These are phyloP conservation scores for Mycena alexandri DNA, from an alignment of 768 basidiomycete species.

Conservation along the genomic window DNA sequence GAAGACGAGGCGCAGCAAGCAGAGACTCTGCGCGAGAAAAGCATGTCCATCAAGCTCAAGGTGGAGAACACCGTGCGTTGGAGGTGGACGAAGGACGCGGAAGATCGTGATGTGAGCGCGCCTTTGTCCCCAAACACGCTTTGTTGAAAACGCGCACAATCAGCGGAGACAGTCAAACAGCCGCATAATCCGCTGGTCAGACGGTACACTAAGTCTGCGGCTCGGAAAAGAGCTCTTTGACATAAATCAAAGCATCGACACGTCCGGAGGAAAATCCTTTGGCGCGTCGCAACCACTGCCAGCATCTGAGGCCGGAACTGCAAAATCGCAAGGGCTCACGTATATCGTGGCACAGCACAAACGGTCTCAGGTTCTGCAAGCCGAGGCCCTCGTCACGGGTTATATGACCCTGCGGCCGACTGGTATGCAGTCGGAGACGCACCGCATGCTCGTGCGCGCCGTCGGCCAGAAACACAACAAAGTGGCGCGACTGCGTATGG, in stretches of 20 bases:
- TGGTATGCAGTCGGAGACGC: constrained; percentile 91
- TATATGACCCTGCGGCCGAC: constrained; percentile 88
- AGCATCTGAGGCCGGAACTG: neutral
- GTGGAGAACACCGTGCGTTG: constrained; percentile 96
- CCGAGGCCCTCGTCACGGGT: constrained; percentile 86
- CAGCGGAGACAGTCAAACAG: constrained; percentile 91
- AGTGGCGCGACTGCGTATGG: constrained; percentile 82
- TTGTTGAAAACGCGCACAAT: neutral
- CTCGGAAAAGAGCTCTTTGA: constrained; percentile 96
- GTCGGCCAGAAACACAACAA: constrained; percentile 90
- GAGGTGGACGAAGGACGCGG: constrained; percentile 89
- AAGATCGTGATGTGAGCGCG: constrained; percentile 79
- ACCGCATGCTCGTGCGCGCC: constrained; percentile 88
- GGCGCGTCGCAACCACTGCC: constrained; percentile 50
- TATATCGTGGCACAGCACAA: constrained; percentile 94
- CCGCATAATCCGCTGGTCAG: constrained; percentile 94
- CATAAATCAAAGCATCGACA: constrained; percentile 83
- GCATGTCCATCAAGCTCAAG: constrained; percentile 87
- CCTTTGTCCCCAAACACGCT: constrained; percentile 6
- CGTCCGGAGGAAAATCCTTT: constrained; percentile 75
- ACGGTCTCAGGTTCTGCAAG: constrained; percentile 86
- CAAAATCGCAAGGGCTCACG: constrained; percentile 80
- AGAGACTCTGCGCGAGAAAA: constrained; percentile 78
- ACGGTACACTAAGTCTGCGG: constrained; percentile 90
- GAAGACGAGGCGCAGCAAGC: constrained; percentile 70